Evolutionary conservation across 176 grass and related monocot species (phyloP).

Genomic region (Carex littledalei): DNA sequence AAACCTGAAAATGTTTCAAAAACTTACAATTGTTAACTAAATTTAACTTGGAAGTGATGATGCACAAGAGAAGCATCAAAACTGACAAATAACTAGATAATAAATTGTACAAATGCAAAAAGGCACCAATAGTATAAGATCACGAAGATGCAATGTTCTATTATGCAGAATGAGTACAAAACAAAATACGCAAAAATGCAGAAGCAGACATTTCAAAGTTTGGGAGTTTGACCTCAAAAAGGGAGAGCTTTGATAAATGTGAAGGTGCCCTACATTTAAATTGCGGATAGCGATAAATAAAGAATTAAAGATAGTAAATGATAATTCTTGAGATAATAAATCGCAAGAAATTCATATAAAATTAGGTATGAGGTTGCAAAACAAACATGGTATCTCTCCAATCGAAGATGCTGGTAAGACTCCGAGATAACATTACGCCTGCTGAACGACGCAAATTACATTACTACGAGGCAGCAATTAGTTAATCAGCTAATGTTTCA

Average conservation of each 20-base stretch:
- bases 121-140: slow-evolving; percentile 8
- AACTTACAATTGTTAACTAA: background rate
- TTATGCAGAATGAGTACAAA: slow-evolving; percentile 23
- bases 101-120: slow-evolving; percentile 19
- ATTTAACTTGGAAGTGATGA: background rate
- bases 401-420: slow-evolving; percentile 93
- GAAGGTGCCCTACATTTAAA: slow-evolving; percentile 66
- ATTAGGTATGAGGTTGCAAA: slow-evolving; percentile 74
- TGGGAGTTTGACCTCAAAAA: slow-evolving; percentile 79
- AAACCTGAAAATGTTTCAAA: slow-evolving; percentile 51
- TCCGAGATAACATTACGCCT: slow-evolving; percentile 89
- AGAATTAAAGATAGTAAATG: slow-evolving; percentile 52
- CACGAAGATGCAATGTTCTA: slow-evolving; percentile 21
- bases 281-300: slow-evolving; percentile 41
- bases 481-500: slow-evolving; percentile 57
- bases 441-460: slow-evolving; percentile 92
- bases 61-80: slow-evolving; percentile 16
- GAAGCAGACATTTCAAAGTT: slow-evolving; percentile 51
- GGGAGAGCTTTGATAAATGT: slow-evolving; percentile 71
- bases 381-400: slow-evolving; percentile 97
- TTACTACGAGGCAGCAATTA: slow-evolving; percentile 69
- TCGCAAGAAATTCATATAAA: slow-evolving; percentile 58
- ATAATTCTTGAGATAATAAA: slow-evolving; percentile 53
- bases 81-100: slow-evolving; percentile 13
- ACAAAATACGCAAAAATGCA: slow-evolving; percentile 35